Evolutionary conservation across 495 filamentous ascomycete genomes (phyloP).

Genomic region (Pyrenula massariospora): DNA sequence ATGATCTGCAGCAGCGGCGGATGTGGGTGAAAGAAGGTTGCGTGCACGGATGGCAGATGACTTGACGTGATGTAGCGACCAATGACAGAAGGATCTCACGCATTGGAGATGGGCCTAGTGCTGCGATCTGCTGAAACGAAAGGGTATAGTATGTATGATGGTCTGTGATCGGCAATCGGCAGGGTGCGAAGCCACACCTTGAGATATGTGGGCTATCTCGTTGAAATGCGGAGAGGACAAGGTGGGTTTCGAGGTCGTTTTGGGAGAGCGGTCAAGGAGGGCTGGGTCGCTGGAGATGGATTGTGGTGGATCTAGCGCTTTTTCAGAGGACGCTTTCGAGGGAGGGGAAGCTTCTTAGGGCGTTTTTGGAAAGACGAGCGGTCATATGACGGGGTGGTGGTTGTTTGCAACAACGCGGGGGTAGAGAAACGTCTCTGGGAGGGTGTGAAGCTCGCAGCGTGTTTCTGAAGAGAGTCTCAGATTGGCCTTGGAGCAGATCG

Average conservation of each 20-base stretch:
- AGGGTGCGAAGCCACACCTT: background rate
- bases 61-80: background rate
- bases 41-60: conserved; percentile 8
- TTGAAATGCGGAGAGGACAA: background rate
- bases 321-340: background rate
- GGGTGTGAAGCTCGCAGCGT: background rate
- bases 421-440: background rate
- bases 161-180: background rate
- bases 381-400: background rate
- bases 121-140: background rate
- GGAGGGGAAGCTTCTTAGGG: background rate
- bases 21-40: conserved; percentile 16
- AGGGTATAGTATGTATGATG: background rate
- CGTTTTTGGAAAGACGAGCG: background rate
- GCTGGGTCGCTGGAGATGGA: background rate
- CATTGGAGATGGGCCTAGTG: background rate
- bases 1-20: conserved; percentile 38
- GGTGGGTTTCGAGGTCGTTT: background rate
- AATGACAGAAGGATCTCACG: background rate
- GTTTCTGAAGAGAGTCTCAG: background rate
- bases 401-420: too few relatives aligned
- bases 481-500: background rate
- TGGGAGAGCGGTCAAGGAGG: background rate
- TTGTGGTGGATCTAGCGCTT: background rate
- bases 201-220: background rate